phyloP scores from a whole-genome alignment of 2,329 filamentous ascomycete genomes.

The Microcyclosporella mali region DNA sequence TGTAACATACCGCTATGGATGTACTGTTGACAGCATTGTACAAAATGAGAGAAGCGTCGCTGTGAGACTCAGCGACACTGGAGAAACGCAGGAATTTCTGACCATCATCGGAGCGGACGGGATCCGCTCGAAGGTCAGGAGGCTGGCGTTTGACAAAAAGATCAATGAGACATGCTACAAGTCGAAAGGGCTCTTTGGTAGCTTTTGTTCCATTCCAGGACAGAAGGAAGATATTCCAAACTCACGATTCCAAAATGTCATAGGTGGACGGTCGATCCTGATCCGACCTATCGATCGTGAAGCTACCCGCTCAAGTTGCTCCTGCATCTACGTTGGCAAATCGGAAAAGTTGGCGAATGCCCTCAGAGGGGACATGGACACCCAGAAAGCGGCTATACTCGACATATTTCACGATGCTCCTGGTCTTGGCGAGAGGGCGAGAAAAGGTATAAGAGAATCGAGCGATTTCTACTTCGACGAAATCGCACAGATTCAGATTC shows the following conservation, averaged over 20 bases:
- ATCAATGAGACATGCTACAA: constrained; percentile 3
- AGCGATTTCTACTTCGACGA: constrained; percentile 44
- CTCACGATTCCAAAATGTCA: constrained; percentile 13
- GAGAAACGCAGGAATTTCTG: constrained; percentile 8
- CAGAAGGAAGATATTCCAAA: constrained; percentile 9
- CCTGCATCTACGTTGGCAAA: background rate
- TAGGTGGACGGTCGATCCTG: constrained; percentile 13
- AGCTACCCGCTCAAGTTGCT: constrained; percentile 8
- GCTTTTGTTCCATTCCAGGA: constrained; percentile 26
- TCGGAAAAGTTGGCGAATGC: background rate
- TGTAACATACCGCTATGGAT: constrained; percentile 16
- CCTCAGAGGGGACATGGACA: background rate
- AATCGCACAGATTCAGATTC: constrained; percentile 36
- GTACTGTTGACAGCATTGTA: constrained; percentile 8
- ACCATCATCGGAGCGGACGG: constrained; percentile 17
- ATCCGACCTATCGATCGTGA: constrained; percentile 16
- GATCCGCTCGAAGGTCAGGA: constrained; percentile 8
- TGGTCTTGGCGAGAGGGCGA: constrained; percentile 8
- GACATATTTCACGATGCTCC: constrained; percentile 7
- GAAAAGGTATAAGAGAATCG: constrained; percentile 11
- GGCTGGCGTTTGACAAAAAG: constrained; percentile 9
- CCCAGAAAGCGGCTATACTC: constrained; percentile 9
- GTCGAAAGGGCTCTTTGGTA: constrained; percentile 12
- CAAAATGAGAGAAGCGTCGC: constrained; percentile 11
- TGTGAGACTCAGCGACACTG: constrained; percentile 7